phyloP scores from a whole-genome alignment of 306 rosid species.

The Lotus japonicus region DNA sequence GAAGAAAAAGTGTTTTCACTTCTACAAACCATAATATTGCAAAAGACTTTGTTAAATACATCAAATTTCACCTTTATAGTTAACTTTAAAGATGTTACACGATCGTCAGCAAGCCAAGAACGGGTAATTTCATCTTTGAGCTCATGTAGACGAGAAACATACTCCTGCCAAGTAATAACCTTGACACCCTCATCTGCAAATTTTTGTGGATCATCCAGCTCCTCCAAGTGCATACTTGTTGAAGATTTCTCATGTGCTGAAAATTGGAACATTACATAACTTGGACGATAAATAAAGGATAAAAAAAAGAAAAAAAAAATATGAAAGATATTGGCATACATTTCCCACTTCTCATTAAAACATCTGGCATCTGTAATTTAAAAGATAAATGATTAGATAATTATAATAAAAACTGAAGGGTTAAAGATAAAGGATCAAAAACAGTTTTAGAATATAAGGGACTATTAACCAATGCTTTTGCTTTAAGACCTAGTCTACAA shows the following conservation, averaged over 20 bases:
- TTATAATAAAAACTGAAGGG: constrained; percentile 11
- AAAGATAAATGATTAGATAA: constrained; percentile 20
- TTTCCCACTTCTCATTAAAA: constrained; percentile 68
- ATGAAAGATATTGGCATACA: constrained; percentile 44
- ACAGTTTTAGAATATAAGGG: neutral
- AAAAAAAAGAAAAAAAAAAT: constrained; percentile 8
- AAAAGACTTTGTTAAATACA: neutral
- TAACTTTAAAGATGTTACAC: constrained; percentile 68
- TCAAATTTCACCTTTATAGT: constrained; percentile 61
- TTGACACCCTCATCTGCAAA: constrained; percentile 59
- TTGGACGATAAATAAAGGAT: constrained; percentile 3
- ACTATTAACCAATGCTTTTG: neutral
- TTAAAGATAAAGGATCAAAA: constrained; percentile 9
- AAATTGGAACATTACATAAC: constrained; percentile 23
- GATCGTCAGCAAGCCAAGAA: constrained; percentile 78
- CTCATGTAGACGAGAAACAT: constrained; percentile 72
- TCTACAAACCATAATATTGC: constrained; percentile 7
- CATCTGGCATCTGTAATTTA: constrained; percentile 67
- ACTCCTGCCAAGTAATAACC: constrained; percentile 75
- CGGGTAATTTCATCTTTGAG: constrained; percentile 79
- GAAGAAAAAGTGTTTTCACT: too few relatives aligned
- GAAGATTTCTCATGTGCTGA: constrained; percentile 70
- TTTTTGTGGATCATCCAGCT: constrained; percentile 67
- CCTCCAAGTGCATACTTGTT: constrained; percentile 70
- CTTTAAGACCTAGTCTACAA: neutral